Evolutionary conservation across 176 grass and related monocot genomes (phyloP).

Genomic region (Paspalum notatum): DNA sequence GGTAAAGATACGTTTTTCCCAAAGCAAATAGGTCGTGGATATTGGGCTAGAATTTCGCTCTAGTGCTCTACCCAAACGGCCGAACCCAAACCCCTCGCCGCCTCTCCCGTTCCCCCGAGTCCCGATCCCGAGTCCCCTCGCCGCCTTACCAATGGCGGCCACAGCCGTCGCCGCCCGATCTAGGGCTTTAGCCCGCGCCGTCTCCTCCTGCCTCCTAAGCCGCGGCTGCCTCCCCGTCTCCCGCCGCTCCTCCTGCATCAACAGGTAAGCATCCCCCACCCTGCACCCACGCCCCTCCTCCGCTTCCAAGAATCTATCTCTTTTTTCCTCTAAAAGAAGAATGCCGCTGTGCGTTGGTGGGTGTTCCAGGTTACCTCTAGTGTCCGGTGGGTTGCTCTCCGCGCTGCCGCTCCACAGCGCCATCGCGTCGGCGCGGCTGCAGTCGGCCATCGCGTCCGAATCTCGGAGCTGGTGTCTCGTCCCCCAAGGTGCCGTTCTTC

Average conservation of each 20-base stretch:
- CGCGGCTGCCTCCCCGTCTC: slow-evolving; percentile 34
- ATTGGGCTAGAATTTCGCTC: no score
- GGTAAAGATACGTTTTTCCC: no score
- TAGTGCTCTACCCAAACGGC: no score
- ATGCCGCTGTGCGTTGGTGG: not conserved
- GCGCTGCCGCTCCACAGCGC: slow-evolving; percentile 75
- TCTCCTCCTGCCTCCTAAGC: slow-evolving; percentile 38
- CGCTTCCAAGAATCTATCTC: no score
- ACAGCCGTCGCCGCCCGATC: slow-evolving; percentile 50
- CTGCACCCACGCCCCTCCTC: not conserved
- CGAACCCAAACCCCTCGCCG: no score
- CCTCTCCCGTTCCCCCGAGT: no score
- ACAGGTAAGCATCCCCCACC: slow-evolving; percentile 39
- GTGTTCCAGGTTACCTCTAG: slow-evolving; percentile 54
- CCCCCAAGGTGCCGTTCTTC: slow-evolving; percentile 60
- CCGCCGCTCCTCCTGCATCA: slow-evolving; percentile 48
- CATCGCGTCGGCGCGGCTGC: slow-evolving; percentile 60
- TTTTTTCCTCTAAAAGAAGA: no score
- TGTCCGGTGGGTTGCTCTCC: slow-evolving; percentile 52
- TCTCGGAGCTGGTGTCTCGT: slow-evolving; percentile 78
- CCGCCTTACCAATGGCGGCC: slow-evolving; percentile 43
- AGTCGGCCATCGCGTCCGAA: slow-evolving; percentile 57
- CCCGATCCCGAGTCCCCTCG: no score
- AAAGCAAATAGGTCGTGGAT: no score
- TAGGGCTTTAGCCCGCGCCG: slow-evolving; percentile 42